Conservation (phyloP, 805 yeast genomes). For the Spathaspora boniae region DNA sequence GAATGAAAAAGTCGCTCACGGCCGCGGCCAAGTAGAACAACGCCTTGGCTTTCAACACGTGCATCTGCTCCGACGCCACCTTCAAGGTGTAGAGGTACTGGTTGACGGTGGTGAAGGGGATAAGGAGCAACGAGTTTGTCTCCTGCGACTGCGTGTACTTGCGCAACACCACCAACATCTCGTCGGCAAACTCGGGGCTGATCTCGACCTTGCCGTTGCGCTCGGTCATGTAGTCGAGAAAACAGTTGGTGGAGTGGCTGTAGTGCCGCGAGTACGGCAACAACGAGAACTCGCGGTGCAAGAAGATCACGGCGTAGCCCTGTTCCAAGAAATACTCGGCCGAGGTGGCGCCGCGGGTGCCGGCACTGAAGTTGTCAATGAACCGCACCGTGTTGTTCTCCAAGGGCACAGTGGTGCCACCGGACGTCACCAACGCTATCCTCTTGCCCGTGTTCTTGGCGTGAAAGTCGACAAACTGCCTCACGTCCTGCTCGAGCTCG, state of each 20-base stretch:
- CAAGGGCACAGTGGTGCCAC: constrained; percentile 97
- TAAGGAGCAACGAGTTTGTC: constrained; percentile 52
- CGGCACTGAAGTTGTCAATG: constrained; percentile 95
- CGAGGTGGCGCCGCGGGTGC: constrained; percentile 95
- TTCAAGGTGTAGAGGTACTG: constrained; percentile 87
- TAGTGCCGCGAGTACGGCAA: constrained; percentile 91
- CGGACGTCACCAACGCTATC: constrained; percentile 85
- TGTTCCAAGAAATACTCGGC: constrained; percentile 85
- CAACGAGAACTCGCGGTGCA: constrained; percentile 88
- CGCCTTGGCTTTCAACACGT: constrained; percentile 52
- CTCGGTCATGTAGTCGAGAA: constrained; percentile 77
- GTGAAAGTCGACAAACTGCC: constrained; percentile 61
- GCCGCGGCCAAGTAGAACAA: constrained; percentile 94
- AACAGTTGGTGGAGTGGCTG: constrained; percentile 78
- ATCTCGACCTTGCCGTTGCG: constrained; percentile 56
- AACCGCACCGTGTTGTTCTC: constrained; percentile 96
- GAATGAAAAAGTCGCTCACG: constrained; percentile 93
- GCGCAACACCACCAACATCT: constrained; percentile 57
- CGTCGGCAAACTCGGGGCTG: constrained; percentile 53
- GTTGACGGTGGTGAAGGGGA: constrained; percentile 93
- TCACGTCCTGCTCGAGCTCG: constrained; percentile 54
- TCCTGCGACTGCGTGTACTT: constrained; percentile 52
- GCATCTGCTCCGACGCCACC: constrained; percentile 57
- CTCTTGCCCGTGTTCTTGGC: constrained; percentile 35
- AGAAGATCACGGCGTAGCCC: constrained; percentile 89